phyloP scores from a whole-genome alignment of 139 green algal genomes.

The Chlamydomonas asymmetrica region DNA sequence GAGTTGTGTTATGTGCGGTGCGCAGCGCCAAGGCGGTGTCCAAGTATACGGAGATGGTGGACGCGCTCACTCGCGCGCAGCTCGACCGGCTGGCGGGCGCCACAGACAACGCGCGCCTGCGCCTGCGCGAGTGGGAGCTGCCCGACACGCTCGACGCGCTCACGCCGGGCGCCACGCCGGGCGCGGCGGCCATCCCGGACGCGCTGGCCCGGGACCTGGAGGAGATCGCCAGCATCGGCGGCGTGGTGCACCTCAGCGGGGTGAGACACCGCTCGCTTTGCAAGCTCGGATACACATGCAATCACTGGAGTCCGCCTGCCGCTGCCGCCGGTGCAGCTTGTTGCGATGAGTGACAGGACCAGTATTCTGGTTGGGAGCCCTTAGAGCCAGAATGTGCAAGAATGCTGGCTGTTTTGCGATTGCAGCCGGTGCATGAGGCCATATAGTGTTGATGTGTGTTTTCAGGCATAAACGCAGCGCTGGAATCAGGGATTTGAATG shows the following conservation, averaged over 20 bases:
- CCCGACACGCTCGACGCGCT: constrained; percentile 67
- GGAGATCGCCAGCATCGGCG: constrained; percentile 72
- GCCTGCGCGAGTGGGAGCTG: constrained; percentile 61
- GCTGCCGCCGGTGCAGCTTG: too few relatives aligned
- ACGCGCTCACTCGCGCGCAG: constrained; percentile 70
- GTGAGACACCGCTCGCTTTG: too few relatives aligned
- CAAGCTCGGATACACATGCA: too few relatives aligned
- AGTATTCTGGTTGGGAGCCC: too few relatives aligned
- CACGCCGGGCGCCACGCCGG: constrained; percentile 18
- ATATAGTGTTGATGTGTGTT: too few relatives aligned
- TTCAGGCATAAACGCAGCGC: too few relatives aligned
- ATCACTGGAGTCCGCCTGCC: too few relatives aligned
- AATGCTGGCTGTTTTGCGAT: too few relatives aligned
- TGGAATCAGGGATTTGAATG: too few relatives aligned
- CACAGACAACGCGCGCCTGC: constrained; percentile 80
- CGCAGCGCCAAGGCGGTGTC: constrained; percentile 74
- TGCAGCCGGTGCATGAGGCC: too few relatives aligned
- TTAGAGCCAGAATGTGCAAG: too few relatives aligned
- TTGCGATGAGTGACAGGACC: too few relatives aligned
- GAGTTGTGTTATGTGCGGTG: neutral
- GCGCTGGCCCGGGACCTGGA: constrained; percentile 76
- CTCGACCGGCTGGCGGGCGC: constrained; percentile 65
- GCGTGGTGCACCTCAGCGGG: constrained; percentile 69
- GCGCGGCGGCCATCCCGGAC: constrained; percentile 65
- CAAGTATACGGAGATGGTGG: constrained; percentile 89